A percentile compares a stretch with the other conserved stretches of the same genome.
Evolutionary conservation across 2,329 filamentous ascomycete genomes (phyloP).

Genomic region (Botrytis elliptica): DNA sequence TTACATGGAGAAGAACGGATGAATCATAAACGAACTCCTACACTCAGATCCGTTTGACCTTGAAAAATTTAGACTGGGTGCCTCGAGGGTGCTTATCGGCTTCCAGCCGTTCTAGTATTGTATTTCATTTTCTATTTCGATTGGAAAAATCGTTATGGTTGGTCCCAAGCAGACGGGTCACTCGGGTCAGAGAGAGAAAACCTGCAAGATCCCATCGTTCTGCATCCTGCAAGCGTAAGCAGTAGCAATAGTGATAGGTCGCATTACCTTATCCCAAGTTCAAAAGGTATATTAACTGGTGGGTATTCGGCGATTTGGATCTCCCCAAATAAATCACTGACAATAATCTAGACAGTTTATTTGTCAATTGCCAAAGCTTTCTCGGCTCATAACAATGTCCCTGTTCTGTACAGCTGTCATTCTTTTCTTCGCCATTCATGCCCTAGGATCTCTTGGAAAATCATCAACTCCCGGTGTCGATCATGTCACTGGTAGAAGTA

Average conservation of each 20-base stretch:
- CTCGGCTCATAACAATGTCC: neutral
- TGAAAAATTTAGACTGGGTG: neutral
- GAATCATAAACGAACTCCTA: neutral
- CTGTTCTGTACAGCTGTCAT: conserved; percentile 9
- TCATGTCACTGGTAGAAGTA: conserved; percentile 14
- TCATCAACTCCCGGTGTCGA: conserved; percentile 22
- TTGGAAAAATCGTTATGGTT: conserved; percentile 5
- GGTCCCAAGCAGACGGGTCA: conserved; percentile 22
- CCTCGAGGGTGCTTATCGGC: neutral
- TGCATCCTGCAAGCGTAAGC: conserved; percentile 18
- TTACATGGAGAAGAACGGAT: conserved; percentile 2
- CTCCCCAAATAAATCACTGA: conserved; percentile 2
- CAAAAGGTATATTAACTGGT: conserved; percentile 14
- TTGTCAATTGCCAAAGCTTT: conserved; percentile 6
- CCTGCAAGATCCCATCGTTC: conserved; percentile 20
- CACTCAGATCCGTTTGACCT: neutral
- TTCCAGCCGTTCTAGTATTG: neutral
- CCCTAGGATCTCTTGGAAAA: conserved; percentile 8
- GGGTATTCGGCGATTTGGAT: conserved; percentile 14
- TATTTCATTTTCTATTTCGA: neutral
- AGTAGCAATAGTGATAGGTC: conserved; percentile 15
- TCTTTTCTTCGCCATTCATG: neutral
- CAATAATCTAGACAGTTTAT: neutral
- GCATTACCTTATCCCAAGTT: conserved; percentile 6
- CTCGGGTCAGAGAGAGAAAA: conserved; percentile 1